Evolutionary conservation across 2,329 filamentous ascomycete genomes (phyloP), one percentile per base, ranked within the genome.

Genomic region (Verticillium nonalfalfae): DNA sequence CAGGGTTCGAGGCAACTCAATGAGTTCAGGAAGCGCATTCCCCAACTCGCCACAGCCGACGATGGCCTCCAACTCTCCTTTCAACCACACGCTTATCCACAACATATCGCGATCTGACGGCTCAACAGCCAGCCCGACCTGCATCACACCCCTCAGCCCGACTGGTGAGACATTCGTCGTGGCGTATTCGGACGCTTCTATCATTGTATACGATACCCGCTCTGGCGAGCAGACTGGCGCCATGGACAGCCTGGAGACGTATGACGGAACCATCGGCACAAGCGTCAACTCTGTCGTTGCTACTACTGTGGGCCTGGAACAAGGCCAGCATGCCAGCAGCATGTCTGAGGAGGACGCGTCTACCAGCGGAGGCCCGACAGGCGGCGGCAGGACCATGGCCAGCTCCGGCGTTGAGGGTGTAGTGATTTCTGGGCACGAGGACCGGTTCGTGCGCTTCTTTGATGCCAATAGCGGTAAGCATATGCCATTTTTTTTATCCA

Each of bases 391-490:
- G 36, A 79, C 80, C 0, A 82, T 81, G 77, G 88, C 88, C 7
- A 90, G 88, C 59, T 91, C 89, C 61, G 90, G 90, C 38, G 88
- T 97, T 1, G 93, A 97, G 74, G 95, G 95, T 13, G 91, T 96
- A 26, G 90, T 99, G 62, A 97, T 99, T 66, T 96, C 91, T 64
- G 95, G 95, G 66, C 94, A 99, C 72, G 95, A 99, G 79, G 95
- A 99, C 77, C 88, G 91, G 68, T 97, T 93, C 71, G 93, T 99
- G 68, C 85, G 94, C 67, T 97, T 99, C 82, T 99, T 97, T 74
- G 95, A 99, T 80, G 95, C 95, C 65, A 98, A 99, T 73, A 97
- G 92, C 77, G 95, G 95, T 98, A 89, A 76, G 91, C 6, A 21
- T 5, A 14, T 59, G 26, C 26, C 6, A 15, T 39, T 56, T 6